A percentile compares a stretch with the other conserved stretches of the same genome.
Evolutionary conservation across 164 flowering plant genomes (phyloP).

Genomic region (Aristolochia californica): DNA sequence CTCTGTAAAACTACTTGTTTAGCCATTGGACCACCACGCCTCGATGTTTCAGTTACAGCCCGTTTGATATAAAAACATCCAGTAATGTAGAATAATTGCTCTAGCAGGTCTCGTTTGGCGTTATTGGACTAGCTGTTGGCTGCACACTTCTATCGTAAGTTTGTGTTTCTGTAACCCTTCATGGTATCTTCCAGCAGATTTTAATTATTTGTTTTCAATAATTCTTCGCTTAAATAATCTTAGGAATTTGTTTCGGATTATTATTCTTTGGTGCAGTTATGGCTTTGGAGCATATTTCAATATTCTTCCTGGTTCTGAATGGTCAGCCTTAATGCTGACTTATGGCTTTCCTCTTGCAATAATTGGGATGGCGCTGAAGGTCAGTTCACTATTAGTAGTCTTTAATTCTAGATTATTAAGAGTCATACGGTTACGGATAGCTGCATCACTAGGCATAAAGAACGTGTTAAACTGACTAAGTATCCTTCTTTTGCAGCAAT

Average conservation of each 20-base stretch:
- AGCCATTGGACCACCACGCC: neutral
- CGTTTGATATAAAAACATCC: neutral
- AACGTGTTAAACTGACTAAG: too few species aligned
- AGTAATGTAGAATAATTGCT: neutral
- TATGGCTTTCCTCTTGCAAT: conserved; percentile 98
- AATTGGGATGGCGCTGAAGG: conserved; percentile 98
- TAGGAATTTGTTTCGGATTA: neutral
- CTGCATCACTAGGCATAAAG: too few species aligned
- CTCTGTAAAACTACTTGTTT: neutral
- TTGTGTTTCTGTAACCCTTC: neutral
- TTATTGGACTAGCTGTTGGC: conserved; percentile 76
- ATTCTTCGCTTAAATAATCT: neutral
- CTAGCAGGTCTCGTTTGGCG: conserved; percentile 89
- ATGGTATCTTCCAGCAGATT: neutral
- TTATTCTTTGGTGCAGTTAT: conserved; percentile 33
- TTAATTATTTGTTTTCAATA: neutral
- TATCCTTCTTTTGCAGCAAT: too few species aligned
- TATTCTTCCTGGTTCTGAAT: conserved; percentile 88
- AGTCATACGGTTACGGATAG: too few species aligned
- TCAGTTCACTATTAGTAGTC: conserved; percentile 5
- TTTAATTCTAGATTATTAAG: too few species aligned
- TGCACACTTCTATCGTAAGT: conserved; percentile 75
- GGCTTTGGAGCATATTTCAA: conserved; percentile 98
- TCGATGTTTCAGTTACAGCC: neutral
- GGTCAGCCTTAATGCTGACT: conserved; percentile 96